Base-by-base conservation (phyloP, 2,329 filamentous ascomycete species). In the Cytospora chrysosperma region DNA sequence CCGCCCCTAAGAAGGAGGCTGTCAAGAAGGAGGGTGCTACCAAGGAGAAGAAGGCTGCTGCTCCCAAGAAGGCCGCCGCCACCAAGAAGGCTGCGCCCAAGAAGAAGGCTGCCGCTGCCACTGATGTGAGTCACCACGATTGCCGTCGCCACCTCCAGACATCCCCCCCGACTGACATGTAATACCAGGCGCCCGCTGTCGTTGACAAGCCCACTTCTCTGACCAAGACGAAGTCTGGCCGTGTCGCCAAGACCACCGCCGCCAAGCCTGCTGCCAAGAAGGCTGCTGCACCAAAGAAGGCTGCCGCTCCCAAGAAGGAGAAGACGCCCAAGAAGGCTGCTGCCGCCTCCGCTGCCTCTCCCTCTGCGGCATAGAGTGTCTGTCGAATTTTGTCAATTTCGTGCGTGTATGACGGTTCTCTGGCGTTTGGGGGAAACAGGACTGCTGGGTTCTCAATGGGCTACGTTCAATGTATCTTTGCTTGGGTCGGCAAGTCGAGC, bases 191-290 rank as follows among this genome's bases (percentile, higher is more conserved):
- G 19, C 85, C 86, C 63, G 87, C 88, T 69, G 81, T 90, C 61
- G 83, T 88, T 63, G 88, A 92, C 69, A 88, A 89, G 78, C 82
- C 87, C 67, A 87, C 88, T 72, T 82, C 89, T 56, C 79, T 93
- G 59, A 85, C 84, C 75, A 93, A 91, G 86, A 93, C 92, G 76
- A 95, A 95, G 86, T 88, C 91, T 60, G 92, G 92, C 56, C 89
- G 92, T 70, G 89, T 96, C 71, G 86, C 89, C 71, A 96, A 95
- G 86, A 81, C 83, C 27, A 79, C 82, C 43, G 78, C 81, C 63
- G 76, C 76, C 73, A 77, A 81, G 50, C 79, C 79, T 59, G 76
- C 75, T 2, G 74, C 76, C 65, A 84, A 83, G 75, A 78, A 77
- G 71, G 75, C 75, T 8, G 72, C 72, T 66, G 43, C 65, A 19